Conservation (phyloP, 352 stramenopile species). For the Phytophthora rubi region DNA sequence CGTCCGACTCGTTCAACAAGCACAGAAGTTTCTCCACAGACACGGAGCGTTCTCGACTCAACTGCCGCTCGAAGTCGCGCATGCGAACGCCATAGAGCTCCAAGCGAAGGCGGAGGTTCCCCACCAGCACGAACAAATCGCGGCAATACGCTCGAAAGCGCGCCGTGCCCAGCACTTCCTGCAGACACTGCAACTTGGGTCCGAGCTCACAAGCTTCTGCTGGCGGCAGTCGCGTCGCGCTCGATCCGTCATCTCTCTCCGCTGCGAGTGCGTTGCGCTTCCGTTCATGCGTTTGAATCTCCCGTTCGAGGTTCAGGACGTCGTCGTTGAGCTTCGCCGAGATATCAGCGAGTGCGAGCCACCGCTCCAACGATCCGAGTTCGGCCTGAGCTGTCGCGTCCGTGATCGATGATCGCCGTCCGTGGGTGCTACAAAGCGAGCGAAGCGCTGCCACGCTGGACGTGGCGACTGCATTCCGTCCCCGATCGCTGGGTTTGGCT, state of each 20-base stretch:
- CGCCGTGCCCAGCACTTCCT: constrained; percentile 53
- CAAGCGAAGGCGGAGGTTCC: constrained; percentile 39
- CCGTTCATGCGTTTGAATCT: constrained; percentile 31
- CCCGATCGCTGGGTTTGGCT: constrained; percentile 10
- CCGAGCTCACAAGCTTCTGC: constrained; percentile 36
- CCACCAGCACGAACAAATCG: constrained; percentile 51
- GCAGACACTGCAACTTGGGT: constrained; percentile 55
- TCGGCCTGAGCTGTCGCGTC: constrained; percentile 1
- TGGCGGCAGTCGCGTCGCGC: constrained; percentile 16
- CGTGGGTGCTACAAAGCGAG: constrained; percentile 21
- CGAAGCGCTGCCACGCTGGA: constrained; percentile 35
- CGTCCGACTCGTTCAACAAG: constrained; percentile 27
- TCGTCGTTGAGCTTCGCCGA: constrained; percentile 28
- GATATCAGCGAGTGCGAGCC: constrained; percentile 29
- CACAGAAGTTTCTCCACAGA: constrained; percentile 21
- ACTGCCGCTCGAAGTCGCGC: constrained; percentile 25
- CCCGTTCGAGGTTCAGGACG: constrained; percentile 21
- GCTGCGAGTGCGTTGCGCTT: constrained; percentile 15
- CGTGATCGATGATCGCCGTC: constrained; percentile 21
- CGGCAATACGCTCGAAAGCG: constrained; percentile 51
- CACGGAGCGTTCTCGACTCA: constrained; percentile 23
- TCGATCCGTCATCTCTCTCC: constrained; percentile 6
- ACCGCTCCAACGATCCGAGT: constrained; percentile 25
- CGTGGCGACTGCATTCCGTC: constrained; percentile 7
- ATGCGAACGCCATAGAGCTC: constrained; percentile 42